Conservation (phyloP, 2,329 filamentous ascomycete genomes). For the Lasiodiplodia hormozganensis region DNA sequence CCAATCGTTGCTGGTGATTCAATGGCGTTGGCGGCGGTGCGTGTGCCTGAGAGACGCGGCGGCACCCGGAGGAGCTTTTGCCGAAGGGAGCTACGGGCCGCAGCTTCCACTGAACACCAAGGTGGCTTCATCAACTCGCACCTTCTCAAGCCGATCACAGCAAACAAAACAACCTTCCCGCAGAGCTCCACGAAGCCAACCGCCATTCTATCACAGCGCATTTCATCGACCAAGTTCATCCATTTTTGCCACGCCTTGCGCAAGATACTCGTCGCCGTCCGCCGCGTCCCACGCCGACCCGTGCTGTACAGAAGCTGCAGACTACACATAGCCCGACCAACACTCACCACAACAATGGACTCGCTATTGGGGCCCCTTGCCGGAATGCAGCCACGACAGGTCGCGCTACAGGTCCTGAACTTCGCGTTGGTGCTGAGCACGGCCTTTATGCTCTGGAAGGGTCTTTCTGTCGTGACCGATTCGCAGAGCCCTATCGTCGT, state of each 20-base stretch:
- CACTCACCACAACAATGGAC: slow-evolving; percentile 12
- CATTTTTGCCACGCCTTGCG: neutral
- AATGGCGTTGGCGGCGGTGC: neutral
- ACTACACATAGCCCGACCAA: neutral
- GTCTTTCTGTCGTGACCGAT: slow-evolving; percentile 78
- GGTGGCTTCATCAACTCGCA: slow-evolving; percentile 28
- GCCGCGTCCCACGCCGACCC: neutral
- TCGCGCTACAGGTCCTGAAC: slow-evolving; percentile 82
- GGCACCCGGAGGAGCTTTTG: slow-evolving; percentile 17
- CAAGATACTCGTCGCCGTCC: neutral
- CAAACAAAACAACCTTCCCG: neutral
- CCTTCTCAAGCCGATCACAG: neutral
- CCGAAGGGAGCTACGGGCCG: slow-evolving; percentile 21
- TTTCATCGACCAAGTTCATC: neutral
- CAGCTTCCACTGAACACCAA: slow-evolving; percentile 21
- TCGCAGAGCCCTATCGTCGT: slow-evolving; percentile 74
- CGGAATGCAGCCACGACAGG: slow-evolving; percentile 76
- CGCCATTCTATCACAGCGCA: neutral
- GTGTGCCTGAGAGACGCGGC: neutral
- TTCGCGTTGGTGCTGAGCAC: slow-evolving; percentile 90
- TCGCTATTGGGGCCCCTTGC: slow-evolving; percentile 53
- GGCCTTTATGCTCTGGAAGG: slow-evolving; percentile 93
- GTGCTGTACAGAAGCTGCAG: neutral
- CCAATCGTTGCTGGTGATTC: neutral
- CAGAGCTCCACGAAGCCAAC: neutral